Base-by-base conservation (phyloP, 345 rosid species). In the Populus pruinosa region DNA sequence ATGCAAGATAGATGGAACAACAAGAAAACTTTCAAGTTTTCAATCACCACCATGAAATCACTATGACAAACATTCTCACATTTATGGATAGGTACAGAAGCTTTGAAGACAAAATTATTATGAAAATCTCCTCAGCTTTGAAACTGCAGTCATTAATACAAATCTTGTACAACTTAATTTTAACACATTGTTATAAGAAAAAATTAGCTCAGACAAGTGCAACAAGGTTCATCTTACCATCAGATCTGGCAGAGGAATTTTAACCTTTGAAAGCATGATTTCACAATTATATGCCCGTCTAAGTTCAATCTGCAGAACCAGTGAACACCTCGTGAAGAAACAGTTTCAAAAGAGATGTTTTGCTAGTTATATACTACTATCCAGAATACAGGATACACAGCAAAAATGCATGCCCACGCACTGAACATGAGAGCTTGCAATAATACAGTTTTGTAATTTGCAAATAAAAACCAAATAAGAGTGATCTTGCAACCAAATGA, bases 231-330 rank as follows among this genome's bases (percentile, higher is more conserved):
- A 65, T 70, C 91, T 84, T 85, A 93, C 97, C 96, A 85, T 88
- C 80, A 91, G 82, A 61, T 91, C 91, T 79, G 91, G 87, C 80
- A 91, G 80, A 78, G 96, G 91, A 80, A 90, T 86, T 89, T 93
- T 93, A 76, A 93, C 91, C 83, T 91, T 93, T 36, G 96, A 80
- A 79, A 91, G 93, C 96, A 91, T 91, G 82, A 91, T 91, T 85
- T 91, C 96, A 83, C 96, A 91, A 80, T 91, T 91, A 85, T 91
- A 87, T 68, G 96, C 96, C 81, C 93, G 85, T 80, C 96, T 84
- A 74, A 91, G 93, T 71, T 91, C 96, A 87, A 91, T 87, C 96
- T 91, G 91, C 86, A 86, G 82, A 77, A 82, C 79, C 78, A 83
- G 68, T 70, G 69, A 73, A 79, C 64, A 80, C 67, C n/a, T 65